Base-by-base conservation (phyloP, 208 protist genomes). In the Crithidia brevicula region DNA sequence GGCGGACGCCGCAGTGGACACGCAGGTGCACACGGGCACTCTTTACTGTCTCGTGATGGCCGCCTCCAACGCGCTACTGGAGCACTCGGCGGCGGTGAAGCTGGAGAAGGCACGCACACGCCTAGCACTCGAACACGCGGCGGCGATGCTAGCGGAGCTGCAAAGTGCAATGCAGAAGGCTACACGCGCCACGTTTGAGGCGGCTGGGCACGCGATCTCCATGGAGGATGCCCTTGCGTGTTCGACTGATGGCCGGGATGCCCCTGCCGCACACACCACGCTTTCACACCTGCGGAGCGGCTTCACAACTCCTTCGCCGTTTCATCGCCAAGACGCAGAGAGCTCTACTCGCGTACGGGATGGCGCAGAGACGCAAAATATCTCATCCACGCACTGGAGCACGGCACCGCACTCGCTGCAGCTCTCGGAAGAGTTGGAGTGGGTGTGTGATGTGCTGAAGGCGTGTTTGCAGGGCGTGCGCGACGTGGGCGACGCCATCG, bases 401-500 rank as follows among this genome's bases (percentile, higher is more conserved):
- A 15, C 38, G 4, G 49, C 40, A 25, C 36, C 43, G 54, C 1
- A 49, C 22, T 27, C 47, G 25, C 34, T 38, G 63, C 54, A 33
- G 28, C 56, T 77, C 23, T 47, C 65, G 31, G 67, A 47, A 38
- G 74, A 84, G 47, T 54, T 93, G 50, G 65, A 79, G 33, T 86
- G 83, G 78, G 70, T 83, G 31, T 85, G 83, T 56, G 87, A 93
- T 56, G 77, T 85, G 13, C 56, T 93, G 33, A 86, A 87, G 69
- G 87, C 87, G 28, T 86, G 77, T 30, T 57, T 80, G 61, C 47
- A 52, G 25, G 83, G 79, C 1, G 46, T 89, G 30, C 67, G 34
- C 1, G 79, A 79, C 30, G 71, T 81, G 46, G 59, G 56, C 50
- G 16, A 42, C 25, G 62, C 59, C 47, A 53, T 78, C 15, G 47